Base-by-base conservation (phyloP, 177 flowering plant species). In the Telopea speciosissima region DNA sequence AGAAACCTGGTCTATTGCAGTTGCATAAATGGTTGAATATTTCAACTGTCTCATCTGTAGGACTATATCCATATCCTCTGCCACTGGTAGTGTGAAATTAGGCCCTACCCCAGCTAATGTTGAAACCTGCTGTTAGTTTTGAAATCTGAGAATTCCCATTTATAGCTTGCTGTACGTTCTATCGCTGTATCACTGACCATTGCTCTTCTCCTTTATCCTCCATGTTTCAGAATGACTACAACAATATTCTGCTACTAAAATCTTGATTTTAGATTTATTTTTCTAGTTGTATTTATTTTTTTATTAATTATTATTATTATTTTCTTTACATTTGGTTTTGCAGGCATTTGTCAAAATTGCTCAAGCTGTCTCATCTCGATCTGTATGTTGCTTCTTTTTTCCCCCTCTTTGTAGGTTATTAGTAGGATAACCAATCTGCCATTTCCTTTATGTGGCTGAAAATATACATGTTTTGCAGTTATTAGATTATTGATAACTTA, bases 321-420 rank as follows among this genome's bases (percentile, higher is more conserved):
- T 40, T 44, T 36, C 40, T 36, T 4, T 19, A 13, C 21, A 28
- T 52, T 66, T 54, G 67, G 42, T 54, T 67, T 78, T 80, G 73
- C 81, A 95, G 99, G 99, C 99, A 23, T 95, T 87, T 76, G 62
- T 92, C 66, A 95, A 95, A 85, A 89, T 95, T 79, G 99, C 99
- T 65, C 99, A 95, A 81, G 99, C 99, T 40, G 79, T 92, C 74
- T 95, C 99, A 60, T 86, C 99, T 69, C 83, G 99, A 64, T 75
- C 99, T 44, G 99, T 95, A 87, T 88, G 96, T 87, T 64, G 8
- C 24, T 54, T 42, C 66, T 58, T 69, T 62, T 28, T 17, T 44
- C n/a, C n/a, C n/a, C n/a, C n/a, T 19, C 56, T 67, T 49, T 24
- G 8, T 28, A 62, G 6, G 26, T 68, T 22, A 16, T 49, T 49